Evolutionary conservation across 345 rosid species (phyloP), one percentile per base, ranked within the genome.

Genomic region (Litchi chinensis): DNA sequence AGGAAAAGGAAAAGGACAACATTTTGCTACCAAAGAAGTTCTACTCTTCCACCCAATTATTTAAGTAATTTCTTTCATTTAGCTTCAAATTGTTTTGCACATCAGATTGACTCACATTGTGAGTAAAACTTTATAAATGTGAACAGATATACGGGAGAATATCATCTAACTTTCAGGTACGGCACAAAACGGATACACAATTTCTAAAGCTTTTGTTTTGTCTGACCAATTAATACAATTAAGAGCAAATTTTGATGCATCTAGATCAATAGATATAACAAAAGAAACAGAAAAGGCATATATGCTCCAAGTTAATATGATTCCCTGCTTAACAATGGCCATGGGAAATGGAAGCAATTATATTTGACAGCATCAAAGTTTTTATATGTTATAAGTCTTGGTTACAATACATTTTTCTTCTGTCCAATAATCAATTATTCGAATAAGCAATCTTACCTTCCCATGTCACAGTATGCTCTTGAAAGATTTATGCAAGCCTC

Each of bases 401-500:
- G 66, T 75, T 64, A 52, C 13, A n/a, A 52, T 70, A 21, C 46
- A 52, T 57, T 70, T 73, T 46, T 57, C 12, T 12, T 65, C 15
- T 16, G 28, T 11, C 46, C 71, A 48, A 63, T 50, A 75, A 32
- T 64, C n/a, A 26, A 44, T 64, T 69, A 78, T 73, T 59, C 68
- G 46, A 77, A 76, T 19, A n/a, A 59, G 1, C 24, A 80, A 15
- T 62, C 86, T 83, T 85, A 93, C 99, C 93, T 96, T 88, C 94
- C 91, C 91, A 90, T 88, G 74, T 86, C 86, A 65, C 89, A 76
- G 65, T 93, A 91, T 80, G 99, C 98, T 80, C 91, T 96, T 15
- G 99, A 89, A 57, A 94, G 95, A 85, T 96, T 96, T 84, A 91
- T 95, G 22, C 98, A 97, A 65, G 98, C 87, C 19, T 94, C 97